Base-by-base conservation (phyloP, 1,139 yeast genomes). In the Pichia sp. region DNA sequence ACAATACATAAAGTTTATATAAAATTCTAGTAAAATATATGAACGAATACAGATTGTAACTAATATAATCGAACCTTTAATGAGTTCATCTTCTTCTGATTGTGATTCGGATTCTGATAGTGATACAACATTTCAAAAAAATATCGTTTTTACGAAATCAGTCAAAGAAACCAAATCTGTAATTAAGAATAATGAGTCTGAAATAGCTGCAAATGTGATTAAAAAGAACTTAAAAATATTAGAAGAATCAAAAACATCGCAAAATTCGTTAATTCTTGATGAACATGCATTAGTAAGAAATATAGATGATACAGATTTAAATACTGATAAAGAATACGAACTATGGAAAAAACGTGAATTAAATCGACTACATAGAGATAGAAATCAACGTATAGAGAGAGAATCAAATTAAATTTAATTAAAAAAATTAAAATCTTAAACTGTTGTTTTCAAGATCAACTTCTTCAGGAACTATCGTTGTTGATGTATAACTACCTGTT, bases 291-390 rank as follows among this genome's bases (percentile, higher is more conserved):
- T 46, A 23, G 31, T 25, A 10, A 25, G 27, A n/a, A 23, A 11
- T 22, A 16, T 42, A 2, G 48, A 47, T 25, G 50, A 47, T 33
- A 34, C 35, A 4, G 48, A 41, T 23, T 12, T n/a, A n/a, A n/a
- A n/a, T n/a, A n/a, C 40, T 25, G 35, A 27, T 16, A 20, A 10
- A 6, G 48, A 45, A 22, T 27, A 24, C 5, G 23, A 35, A 4
- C 22, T 29, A 12, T 47, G 51, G 51, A 42, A 38, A 24, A n/a
- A 36, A 27, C 35, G 51, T 20, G 51, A 47, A 26, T 32, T 47
- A n/a, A 28, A 28, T n/a, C 27, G 51, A 22, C 30, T 47, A 20
- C 48, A 44, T 23, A 35, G 43, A 33, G 50, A 47, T 20, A 31
- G 50, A 36, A 39, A 41, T 31, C 7, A 23, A 10, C 43, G 48